Conservation (phyloP, 208 protist species). For the Trypanosoma mega region DNA sequence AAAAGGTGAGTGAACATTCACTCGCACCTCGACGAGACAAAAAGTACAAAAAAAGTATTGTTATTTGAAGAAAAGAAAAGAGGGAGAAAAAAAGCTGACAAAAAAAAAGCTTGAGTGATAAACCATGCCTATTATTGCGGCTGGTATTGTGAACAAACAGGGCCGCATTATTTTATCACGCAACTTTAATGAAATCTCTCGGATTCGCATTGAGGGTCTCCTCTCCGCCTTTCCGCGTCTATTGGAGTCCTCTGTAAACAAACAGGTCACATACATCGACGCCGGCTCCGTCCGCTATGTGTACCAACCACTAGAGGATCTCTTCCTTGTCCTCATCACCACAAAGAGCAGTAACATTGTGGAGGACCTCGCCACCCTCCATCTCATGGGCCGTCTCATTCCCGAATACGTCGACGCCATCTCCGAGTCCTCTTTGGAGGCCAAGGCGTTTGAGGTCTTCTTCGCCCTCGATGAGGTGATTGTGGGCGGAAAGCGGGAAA, state of each 20-base stretch:
- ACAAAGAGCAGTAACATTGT: conserved; percentile 97
- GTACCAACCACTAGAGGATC: conserved; percentile 96
- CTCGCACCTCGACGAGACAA: too few species aligned
- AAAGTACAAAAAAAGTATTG: too few species aligned
- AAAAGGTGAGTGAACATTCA: too few species aligned
- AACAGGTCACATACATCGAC: conserved; percentile 98
- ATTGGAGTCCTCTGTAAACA: conserved; percentile 73
- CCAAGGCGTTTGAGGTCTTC: conserved; percentile 93
- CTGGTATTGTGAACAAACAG: conserved; percentile 75
- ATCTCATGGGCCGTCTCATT: conserved; percentile 90
- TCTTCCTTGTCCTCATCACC: conserved; percentile 95
- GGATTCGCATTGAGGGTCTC: conserved; percentile 96
- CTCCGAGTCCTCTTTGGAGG: conserved; percentile 76
- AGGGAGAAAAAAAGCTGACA: not conserved
- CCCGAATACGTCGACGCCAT: conserved; percentile 86
- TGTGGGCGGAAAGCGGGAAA: conserved; percentile 93
- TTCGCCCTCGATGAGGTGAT: conserved; percentile 98
- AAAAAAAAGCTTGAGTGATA: not conserved
- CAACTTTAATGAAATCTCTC: conserved; percentile 96
- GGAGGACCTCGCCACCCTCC: conserved; percentile 97
- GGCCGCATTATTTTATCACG: conserved; percentile 92
- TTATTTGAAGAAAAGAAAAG: not conserved
- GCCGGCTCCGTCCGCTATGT: conserved; percentile 96
- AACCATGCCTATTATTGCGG: conserved; percentile 79
- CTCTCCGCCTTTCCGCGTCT: conserved; percentile 97